Conservation (phyloP, 2,329 filamentous ascomycete genomes). For the Coniella lustricola region DNA sequence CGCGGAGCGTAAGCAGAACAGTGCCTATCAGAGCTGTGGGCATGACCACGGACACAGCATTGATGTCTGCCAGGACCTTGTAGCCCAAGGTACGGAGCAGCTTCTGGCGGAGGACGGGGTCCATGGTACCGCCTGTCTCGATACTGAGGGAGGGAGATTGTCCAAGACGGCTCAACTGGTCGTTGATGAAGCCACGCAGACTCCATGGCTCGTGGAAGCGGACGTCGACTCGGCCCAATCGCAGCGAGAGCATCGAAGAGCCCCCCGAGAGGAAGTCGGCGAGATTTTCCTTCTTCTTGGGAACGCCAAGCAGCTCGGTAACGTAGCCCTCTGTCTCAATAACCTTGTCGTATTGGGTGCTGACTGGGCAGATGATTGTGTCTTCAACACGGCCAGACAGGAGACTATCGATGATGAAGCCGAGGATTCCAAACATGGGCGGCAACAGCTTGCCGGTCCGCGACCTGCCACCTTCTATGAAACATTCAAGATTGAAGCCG, state of each 20-base stretch:
- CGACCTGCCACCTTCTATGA: slow-evolving; percentile 91
- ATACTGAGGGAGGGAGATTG: slow-evolving; percentile 42
- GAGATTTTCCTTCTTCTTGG: slow-evolving; percentile 92
- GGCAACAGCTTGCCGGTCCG: slow-evolving; percentile 88
- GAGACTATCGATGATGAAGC: slow-evolving; percentile 84
- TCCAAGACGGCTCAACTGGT: slow-evolving; percentile 59
- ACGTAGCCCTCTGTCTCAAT: slow-evolving; percentile 98
- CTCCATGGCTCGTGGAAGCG: slow-evolving; percentile 97
- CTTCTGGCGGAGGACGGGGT: slow-evolving; percentile 55
- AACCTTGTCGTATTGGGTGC: slow-evolving; percentile 97
- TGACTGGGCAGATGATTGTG: slow-evolving; percentile 89
- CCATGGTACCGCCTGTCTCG: slow-evolving; percentile 38
- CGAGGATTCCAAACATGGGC: slow-evolving; percentile 92
- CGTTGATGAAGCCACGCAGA: slow-evolving; percentile 69
- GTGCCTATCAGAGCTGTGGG: slow-evolving; percentile 94
- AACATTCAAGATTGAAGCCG: slow-evolving; percentile 94
- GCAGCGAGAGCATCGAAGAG: slow-evolving; percentile 80
- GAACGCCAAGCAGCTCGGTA: slow-evolving; percentile 83
- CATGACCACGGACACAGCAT: slow-evolving; percentile 95
- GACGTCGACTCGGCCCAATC: slow-evolving; percentile 86
- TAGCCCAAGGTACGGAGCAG: slow-evolving; percentile 84
- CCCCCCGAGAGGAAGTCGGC: slow-evolving; percentile 77
- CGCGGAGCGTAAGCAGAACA: slow-evolving; percentile 81
- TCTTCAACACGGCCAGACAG: slow-evolving; percentile 83
- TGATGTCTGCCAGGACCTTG: slow-evolving; percentile 88